Conservation (phyloP, 139 green algal species). For the Coelastrella sp. region DNA sequence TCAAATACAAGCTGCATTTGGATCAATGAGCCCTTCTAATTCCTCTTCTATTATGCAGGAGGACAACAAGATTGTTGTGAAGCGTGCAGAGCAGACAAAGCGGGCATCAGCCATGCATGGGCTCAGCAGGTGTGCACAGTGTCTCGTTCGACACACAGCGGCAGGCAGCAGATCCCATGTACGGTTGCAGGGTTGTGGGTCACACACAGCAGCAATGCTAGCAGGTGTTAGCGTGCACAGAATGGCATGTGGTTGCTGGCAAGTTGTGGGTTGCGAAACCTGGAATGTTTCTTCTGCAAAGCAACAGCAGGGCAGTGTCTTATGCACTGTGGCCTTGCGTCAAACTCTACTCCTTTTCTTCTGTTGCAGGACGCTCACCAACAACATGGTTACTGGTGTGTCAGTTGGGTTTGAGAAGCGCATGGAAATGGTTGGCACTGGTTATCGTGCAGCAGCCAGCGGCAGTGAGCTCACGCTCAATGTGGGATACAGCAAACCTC, state of each 20-base stretch:
- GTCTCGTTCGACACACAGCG: background rate
- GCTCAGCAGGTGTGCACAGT: conserved; percentile 70
- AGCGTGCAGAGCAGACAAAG: conserved; percentile 61
- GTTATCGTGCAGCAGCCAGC: conserved; percentile 88
- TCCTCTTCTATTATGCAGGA: conserved; percentile 50
- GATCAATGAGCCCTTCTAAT: no score
- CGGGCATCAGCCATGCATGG: conserved; percentile 74
- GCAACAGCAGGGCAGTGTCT: no score
- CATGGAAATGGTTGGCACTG: conserved; percentile 90
- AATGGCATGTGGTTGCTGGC: no score
- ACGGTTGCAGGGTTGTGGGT: background rate
- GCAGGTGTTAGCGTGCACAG: no score
- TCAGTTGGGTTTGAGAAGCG: conserved; percentile 88
- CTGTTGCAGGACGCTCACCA: conserved; percentile 77
- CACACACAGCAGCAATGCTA: no score
- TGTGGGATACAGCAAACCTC: conserved; percentile 93
- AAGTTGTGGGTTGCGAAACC: no score
- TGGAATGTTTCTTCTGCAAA: no score
- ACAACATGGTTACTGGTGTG: conserved; percentile 95
- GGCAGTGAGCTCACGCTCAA: conserved; percentile 88
- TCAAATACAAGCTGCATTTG: no score
- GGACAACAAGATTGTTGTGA: conserved; percentile 66
- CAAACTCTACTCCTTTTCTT: no score
- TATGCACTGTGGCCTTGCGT: no score
- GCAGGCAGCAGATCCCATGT: background rate